Percentiles rank a stretch among this genome's conserved stretches.
phyloP scores from a whole-genome alignment of 2,329 filamentous ascomycete genomes.

The Aspergillus sp. region DNA sequence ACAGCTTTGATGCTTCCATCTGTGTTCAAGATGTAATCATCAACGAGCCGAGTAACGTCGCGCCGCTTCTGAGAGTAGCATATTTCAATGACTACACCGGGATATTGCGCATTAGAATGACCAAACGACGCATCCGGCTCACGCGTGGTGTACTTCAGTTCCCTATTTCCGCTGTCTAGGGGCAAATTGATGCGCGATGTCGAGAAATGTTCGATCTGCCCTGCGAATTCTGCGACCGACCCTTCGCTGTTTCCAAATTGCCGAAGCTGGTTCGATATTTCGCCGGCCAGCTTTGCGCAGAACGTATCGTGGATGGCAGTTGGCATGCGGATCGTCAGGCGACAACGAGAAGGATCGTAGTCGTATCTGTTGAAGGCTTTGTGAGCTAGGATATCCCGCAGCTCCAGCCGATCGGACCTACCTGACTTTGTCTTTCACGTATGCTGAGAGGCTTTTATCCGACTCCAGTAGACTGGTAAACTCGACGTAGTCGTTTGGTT shows the following conservation, averaged over 20 bases:
- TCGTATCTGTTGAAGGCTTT: not conserved
- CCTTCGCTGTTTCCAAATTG: too few relatives aligned
- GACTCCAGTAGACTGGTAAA: not conserved
- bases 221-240: too few relatives aligned
- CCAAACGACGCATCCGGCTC: not conserved
- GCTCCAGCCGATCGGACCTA: not conserved
- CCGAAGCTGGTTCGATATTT: too few relatives aligned
- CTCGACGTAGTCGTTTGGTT: not conserved
- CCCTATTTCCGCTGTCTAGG: too few relatives aligned
- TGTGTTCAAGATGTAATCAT: conserved; percentile 1
- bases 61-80: not conserved
- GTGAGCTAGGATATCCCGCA: not conserved
- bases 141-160: not conserved
- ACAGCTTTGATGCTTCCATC: not conserved
- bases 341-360: not conserved
- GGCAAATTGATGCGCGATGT: too few relatives aligned
- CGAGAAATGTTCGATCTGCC: too few relatives aligned
- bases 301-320: not conserved
- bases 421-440: not conserved
- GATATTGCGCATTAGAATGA: not conserved
- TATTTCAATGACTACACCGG: not conserved
- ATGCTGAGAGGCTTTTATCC: not conserved
- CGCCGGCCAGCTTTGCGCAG: too few relatives aligned
- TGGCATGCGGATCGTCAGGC: not conserved
- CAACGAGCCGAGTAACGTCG: not conserved